Conservation (phyloP, 73 alveolate species). For the Symbiodinium natans region DNA sequence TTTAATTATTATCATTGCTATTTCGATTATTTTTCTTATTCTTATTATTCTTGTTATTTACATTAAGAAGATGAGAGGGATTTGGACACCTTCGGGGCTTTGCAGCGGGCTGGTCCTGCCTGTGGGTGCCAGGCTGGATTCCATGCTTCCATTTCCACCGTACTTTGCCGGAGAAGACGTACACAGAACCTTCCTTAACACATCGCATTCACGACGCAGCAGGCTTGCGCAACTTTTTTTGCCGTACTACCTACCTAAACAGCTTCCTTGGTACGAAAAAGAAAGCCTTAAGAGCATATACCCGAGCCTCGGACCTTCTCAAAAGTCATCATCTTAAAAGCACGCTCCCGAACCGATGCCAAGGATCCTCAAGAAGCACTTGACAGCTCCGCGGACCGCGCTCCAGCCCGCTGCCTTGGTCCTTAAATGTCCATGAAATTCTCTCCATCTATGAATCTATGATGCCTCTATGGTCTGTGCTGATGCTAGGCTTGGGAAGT, state of each 20-base stretch:
- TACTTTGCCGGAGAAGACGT: constrained; percentile 75
- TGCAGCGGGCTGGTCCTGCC: constrained; percentile 82
- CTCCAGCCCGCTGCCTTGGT: neutral
- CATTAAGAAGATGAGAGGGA: no score
- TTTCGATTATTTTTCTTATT: no score
- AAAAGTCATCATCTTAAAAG: no score
- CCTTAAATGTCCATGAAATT: no score
- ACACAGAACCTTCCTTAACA: constrained; percentile 80
- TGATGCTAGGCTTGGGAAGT: no score
- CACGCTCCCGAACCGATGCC: no score
- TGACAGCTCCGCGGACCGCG: neutral
- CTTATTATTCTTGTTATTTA: no score
- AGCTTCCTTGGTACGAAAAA: neutral
- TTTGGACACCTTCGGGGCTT: no score
- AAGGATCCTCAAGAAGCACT: neutral
- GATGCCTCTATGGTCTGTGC: no score
- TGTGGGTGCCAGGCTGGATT: constrained; percentile 37
- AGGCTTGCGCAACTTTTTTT: neutral
- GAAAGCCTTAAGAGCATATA: neutral
- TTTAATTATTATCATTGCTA: no score
- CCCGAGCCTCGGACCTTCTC: neutral
- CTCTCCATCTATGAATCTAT: no score
- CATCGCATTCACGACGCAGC: neutral
- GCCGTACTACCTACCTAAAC: neutral
- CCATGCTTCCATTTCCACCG: constrained; percentile 94